Evolutionary conservation across 1,284 basidiomycete genomes (phyloP), one percentile per base, ranked within the genome.

Genomic region (Agroathelia rolfsii): DNA sequence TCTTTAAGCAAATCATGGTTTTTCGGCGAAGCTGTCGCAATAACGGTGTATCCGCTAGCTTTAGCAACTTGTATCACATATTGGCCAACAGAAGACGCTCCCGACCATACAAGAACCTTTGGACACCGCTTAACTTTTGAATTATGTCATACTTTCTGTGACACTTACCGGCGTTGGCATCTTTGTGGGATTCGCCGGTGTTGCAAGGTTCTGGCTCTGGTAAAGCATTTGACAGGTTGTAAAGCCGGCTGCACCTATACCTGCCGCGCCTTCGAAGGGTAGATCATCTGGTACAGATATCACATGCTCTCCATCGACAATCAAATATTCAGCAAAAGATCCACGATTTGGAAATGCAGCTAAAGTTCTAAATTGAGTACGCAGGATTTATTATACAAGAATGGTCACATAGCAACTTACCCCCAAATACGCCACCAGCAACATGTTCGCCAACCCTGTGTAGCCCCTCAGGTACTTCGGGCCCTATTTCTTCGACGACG

Each of bases 21-120:
- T 20, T 49, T 45, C 3, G 54, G 48, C 64, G 61, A 63, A 6
- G 59, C 52, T 4, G 62, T 59, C 4, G 58, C 49, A 15, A 65
- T 45, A 18, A 65, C 58, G 10, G 47, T 45, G 37, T 60, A 49
- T 3, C 63, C 63, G 0, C 53, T 37, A 3, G 55, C 36, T 30
- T 54, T 55, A 4, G 62, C 60, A 14, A 66, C 47, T 42, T 66
- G 62, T 12, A 66, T 51, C 2, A 56, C 52, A 26, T 58, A 59
- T 10, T 53, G 50, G 2, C 61, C 60, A 15, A 54, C 51, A 1
- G 55, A 47, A 4, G 57, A 52, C 3, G 56, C 41, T 3, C 57
- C 58, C 3, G 50, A 52, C 53, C 55, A 62, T 6, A 62, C 45
- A n/a, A 62, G 46, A 23, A 63, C 37, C 8, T 39, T 20, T 12